A percentile compares a stretch with the other conserved stretches of the same genome.
These are phyloP conservation scores for Scutellaria galericulata DNA, from an alignment of 257 asterid species.

Conservation along the genomic window DNA sequence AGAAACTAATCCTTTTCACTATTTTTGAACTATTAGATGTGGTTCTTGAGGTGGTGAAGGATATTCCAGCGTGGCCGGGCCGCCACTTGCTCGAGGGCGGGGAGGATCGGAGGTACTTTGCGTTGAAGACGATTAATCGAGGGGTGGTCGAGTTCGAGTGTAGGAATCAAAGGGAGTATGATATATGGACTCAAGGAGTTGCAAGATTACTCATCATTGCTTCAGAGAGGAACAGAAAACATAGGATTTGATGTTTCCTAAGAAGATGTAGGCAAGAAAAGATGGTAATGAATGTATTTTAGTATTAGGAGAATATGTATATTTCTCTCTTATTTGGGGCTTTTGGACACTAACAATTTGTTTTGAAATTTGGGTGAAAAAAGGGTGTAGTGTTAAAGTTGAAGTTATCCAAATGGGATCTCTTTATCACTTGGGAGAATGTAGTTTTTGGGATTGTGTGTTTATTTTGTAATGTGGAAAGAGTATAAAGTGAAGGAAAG, in stretches of 20 bases:
- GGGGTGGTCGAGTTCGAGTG: conserved; percentile 96
- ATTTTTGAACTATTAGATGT: conserved; percentile 61
- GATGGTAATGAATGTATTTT: conserved; percentile 19
- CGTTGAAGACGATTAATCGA: conserved; percentile 68
- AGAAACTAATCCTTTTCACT: conserved; percentile 32
- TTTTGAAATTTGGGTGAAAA: conserved; percentile 45
- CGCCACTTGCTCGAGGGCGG: conserved; percentile 95
- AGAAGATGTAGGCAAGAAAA: neutral
- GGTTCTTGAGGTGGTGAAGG: conserved; percentile 77
- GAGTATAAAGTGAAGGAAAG: conserved; percentile 57
- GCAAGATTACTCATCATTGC: conserved; percentile 77
- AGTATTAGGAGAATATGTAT: conserved; percentile 30
- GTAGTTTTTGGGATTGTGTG: conserved; percentile 44
- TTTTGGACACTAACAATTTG: conserved; percentile 42
- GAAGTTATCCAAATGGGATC: conserved; percentile 48
- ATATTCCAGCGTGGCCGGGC: conserved; percentile 94
- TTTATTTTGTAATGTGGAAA: conserved; percentile 40
- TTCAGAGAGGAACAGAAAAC: conserved; percentile 73
- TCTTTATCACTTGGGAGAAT: conserved; percentile 40
- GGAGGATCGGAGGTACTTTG: conserved; percentile 75
- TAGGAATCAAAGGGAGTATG: conserved; percentile 76
- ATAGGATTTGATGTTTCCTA: conserved; percentile 43
- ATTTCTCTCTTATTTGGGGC: conserved; percentile 11
- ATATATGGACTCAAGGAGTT: conserved; percentile 96
- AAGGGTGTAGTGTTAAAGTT: conserved; percentile 26